A percentile compares a stretch with the other conserved stretches of the same genome.
phyloP scores from a whole-genome alignment of 345 rosid species.

The Bretschneidera sinensis region DNA sequence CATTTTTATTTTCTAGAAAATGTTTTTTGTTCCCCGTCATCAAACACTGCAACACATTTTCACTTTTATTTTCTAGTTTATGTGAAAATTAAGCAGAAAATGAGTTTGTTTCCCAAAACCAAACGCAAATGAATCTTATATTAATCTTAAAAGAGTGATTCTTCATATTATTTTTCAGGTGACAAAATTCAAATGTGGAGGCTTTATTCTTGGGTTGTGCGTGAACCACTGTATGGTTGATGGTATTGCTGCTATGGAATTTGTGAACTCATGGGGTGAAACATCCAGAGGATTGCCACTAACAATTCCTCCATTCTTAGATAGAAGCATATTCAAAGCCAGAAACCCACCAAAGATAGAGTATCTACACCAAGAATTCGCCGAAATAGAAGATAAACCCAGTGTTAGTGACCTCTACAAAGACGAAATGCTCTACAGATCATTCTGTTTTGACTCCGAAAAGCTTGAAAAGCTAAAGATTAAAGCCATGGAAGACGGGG shows the following conservation, averaged over 20 bases:
- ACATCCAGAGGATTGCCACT: constrained; percentile 64
- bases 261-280: constrained; percentile 83
- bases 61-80: too few species aligned
- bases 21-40: too few species aligned
- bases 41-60: too few species aligned
- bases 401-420: constrained; percentile 40
- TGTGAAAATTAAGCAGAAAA: too few species aligned
- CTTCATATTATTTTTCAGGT: constrained; percentile 35
- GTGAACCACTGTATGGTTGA: constrained; percentile 85
- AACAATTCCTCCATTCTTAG: constrained; percentile 49
- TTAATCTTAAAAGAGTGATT: too few species aligned
- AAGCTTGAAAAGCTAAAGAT: constrained; percentile 60
- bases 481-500: constrained; percentile 49
- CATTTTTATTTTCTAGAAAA: too few species aligned
- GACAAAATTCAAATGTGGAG: constrained; percentile 74
- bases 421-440: constrained; percentile 49
- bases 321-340: constrained; percentile 50
- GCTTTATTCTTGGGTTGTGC: constrained; percentile 69
- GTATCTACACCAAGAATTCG: constrained; percentile 59
- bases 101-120: too few species aligned
- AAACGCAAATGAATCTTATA: too few species aligned
- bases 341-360: constrained; percentile 53
- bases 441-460: constrained; percentile 70
- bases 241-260: constrained; percentile 87
- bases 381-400: constrained; percentile 57